Percentiles rank a stretch among this genome's conserved stretches.
These are phyloP conservation scores for Cryphonectria nitschkei DNA, from an alignment of 2,329 filamentous ascomycete genomes.

Conservation along the genomic window DNA sequence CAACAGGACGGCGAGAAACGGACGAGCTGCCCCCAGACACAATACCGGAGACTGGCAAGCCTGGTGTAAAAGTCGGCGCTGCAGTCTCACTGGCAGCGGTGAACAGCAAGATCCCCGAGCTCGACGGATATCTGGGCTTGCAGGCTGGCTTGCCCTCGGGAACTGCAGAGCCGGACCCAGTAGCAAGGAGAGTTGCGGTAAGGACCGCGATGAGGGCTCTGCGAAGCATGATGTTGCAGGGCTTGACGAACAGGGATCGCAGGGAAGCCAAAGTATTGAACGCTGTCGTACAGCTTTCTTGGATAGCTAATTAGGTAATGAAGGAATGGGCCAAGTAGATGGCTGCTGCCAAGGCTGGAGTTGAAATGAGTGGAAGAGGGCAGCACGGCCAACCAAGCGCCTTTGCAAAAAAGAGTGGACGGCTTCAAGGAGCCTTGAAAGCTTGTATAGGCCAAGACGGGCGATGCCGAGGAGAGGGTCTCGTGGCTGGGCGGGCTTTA, in stretches of 20 bases:
- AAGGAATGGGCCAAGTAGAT: not conserved
- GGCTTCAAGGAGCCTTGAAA: not conserved
- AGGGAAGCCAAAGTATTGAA: not conserved
- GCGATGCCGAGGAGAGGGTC: not conserved
- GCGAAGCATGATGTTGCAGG: not conserved
- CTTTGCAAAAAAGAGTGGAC: constrained; percentile 3
- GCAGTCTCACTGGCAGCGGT: not conserved
- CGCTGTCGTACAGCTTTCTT: not conserved
- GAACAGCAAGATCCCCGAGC: not conserved
- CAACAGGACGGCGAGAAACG: not conserved
- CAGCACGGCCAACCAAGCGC: not conserved
- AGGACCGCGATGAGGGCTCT: not conserved
- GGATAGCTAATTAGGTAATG: not conserved
- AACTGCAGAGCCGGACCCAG: not conserved
- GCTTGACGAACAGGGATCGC: not conserved
- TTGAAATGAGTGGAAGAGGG: not conserved
- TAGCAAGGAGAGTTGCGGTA: not conserved
- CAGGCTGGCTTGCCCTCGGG: not conserved
- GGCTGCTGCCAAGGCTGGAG: not conserved
- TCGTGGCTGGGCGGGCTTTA: not conserved
- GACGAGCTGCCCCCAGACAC: not conserved
- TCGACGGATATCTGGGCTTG: not conserved
- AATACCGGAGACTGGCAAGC: not conserved
- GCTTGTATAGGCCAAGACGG: not conserved
- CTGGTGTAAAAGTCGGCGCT: not conserved